Evolutionary conservation across 768 basidiomycete genomes (phyloP), one percentile per base, ranked within the genome.

Genomic region (Imleria badia): DNA sequence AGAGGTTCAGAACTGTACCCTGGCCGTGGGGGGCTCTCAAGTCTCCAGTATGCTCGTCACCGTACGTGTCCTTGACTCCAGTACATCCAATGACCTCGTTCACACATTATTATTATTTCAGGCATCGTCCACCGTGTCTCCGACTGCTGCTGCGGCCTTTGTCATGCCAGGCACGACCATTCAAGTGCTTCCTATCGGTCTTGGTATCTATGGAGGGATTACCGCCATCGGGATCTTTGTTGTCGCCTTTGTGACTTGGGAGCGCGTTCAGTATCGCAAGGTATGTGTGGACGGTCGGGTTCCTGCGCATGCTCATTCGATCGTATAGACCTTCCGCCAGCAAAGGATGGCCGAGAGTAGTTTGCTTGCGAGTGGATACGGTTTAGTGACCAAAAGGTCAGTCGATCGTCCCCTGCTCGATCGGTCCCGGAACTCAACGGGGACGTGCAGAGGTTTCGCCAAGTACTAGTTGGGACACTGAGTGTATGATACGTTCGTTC

Each of bases 241-340:
- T 22, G 89, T 95, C 54, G 86, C 82, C 47, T 75, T 92, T 69
- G 91, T 94, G 59, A 92, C 91, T 7, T 91, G 86, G 65, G 91
- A 95, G 77, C 82, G 94, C 44, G 84, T 90, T 23, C 89, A 87
- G 72, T 91, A 91, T 67, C 86, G 91, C 76, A 89, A 84, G 79
- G 91, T 89, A 55, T 52, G 81, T 52, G 6, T 29, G 14, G 31
- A 29, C 29, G 14, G 6, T 26, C 26, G 26, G 26, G 17, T 15
- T 38, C 17, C n/a, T 9, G 34, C 19, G 11, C 10, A 12, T 51
- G 23, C n/a, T 53, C n/a, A 54, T 52, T 23, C 45, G 23, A 10
- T 60, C 46, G 19, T 57, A 35, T 59, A 91, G 89, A 78, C 81
- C 56, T 92, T 91, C 82, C 78, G 89, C 60, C 78, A 83, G 73